These are phyloP conservation scores for Zygosaccharomyces rouxii DNA, from an alignment of 805 yeast genomes.

Conservation along the genomic window DNA sequence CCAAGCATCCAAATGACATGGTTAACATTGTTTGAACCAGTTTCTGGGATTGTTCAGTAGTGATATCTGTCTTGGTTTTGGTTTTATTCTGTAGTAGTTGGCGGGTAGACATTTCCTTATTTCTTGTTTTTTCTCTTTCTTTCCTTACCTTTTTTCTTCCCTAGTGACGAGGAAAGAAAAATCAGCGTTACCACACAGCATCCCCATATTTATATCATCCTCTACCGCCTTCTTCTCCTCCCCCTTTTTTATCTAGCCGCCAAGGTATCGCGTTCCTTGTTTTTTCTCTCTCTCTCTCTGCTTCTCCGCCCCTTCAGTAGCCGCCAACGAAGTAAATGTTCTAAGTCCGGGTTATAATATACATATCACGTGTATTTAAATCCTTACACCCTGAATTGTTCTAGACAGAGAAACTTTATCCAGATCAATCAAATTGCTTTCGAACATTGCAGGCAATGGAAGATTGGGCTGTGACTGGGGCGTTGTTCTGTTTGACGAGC, in stretches of 20 bases:
- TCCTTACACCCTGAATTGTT: background rate
- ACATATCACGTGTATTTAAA: background rate
- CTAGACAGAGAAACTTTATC: background rate
- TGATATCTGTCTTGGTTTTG: slow-evolving; percentile 24
- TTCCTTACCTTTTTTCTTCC: background rate
- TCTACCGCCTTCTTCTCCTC: background rate
- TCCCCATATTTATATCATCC: background rate
- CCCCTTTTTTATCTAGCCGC: background rate
- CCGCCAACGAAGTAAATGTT: background rate
- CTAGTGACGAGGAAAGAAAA: background rate
- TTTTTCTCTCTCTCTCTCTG: background rate
- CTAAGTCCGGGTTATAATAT: background rate
- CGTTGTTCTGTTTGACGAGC: background rate
- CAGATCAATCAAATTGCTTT: background rate
- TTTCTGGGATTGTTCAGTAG: slow-evolving; percentile 42
- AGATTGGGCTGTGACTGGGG: background rate
- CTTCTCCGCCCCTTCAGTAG: background rate
- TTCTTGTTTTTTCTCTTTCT: background rate
- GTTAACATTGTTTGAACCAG: slow-evolving; percentile 45
- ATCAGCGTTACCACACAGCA: background rate
- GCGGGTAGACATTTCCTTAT: slow-evolving; percentile 11
- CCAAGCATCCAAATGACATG: slow-evolving; percentile 54
- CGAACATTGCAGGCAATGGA: background rate
- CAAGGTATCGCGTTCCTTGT: background rate
- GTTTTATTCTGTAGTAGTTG: slow-evolving; percentile 14